A percentile compares a stretch with the other conserved stretches of the same genome.
phyloP scores from a whole-genome alignment of 2,329 filamentous ascomycete species.

The Colletotrichum sp. region DNA sequence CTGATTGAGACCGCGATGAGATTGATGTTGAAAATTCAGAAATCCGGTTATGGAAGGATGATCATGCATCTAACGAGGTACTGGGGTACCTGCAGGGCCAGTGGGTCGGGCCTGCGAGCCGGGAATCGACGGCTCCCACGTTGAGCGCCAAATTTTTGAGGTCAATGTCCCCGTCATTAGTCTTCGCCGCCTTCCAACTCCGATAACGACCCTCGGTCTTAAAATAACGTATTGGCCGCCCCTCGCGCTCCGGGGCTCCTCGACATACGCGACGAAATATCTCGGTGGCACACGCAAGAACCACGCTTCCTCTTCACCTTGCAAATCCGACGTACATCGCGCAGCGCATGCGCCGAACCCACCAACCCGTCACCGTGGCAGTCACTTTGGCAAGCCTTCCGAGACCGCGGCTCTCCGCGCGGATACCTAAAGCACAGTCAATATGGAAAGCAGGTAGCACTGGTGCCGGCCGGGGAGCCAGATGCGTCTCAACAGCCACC shows the following conservation, averaged over 20 bases:
- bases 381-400: slow-evolving; percentile 36
- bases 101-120: slow-evolving; percentile 2
- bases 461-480: slow-evolving; percentile 40
- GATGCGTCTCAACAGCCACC: slow-evolving; percentile 27
- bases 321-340: background rate
- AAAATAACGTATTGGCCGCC: background rate
- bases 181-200: background rate
- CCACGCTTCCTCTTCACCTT: background rate
- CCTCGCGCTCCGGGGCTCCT: background rate
- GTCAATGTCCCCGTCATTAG: slow-evolving; percentile 18
- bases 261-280: background rate
- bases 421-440: slow-evolving; percentile 40
- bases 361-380: slow-evolving; percentile 19
- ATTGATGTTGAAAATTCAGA: slow-evolving; percentile 16
- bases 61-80: slow-evolving; percentile 16
- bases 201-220: slow-evolving; percentile 25
- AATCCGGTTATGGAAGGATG: slow-evolving; percentile 3
- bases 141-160: slow-evolving; percentile 16
- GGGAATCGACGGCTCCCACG: slow-evolving; percentile 11
- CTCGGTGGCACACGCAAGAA: background rate
- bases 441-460: slow-evolving; percentile 47
- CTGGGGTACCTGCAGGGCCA: background rate
- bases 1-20: background rate
- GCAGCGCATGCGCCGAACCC: slow-evolving; percentile 15
- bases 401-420: slow-evolving; percentile 48